These are phyloP conservation scores for Trichosporon sp. DNA, from an alignment of 1,284 basidiomycete species.

Conservation along the genomic window DNA sequence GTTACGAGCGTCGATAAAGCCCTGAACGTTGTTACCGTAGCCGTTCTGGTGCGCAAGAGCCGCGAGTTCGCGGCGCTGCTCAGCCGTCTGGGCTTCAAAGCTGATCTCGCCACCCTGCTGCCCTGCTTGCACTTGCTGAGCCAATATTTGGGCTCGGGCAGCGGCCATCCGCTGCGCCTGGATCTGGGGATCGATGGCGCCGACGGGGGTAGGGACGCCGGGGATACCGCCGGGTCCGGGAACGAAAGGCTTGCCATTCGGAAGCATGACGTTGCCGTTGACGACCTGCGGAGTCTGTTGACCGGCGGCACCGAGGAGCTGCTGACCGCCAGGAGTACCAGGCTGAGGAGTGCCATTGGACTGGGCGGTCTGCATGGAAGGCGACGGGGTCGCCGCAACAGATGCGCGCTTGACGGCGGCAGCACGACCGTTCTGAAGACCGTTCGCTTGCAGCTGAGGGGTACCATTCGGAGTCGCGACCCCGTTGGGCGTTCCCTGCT, in stretches of 20 bases:
- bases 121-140: constrained; percentile 20
- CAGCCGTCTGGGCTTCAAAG: constrained; percentile 34
- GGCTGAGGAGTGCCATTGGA: constrained; percentile 22
- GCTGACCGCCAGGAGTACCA: constrained; percentile 22
- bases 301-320: constrained; percentile 25
- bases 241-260: constrained; percentile 40
- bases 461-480: constrained; percentile 29
- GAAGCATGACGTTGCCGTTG: constrained; percentile 32
- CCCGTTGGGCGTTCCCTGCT: constrained; percentile 24
- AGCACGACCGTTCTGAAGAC: constrained; percentile 26
- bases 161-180: constrained; percentile 32
- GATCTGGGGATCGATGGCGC: constrained; percentile 33
- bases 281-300: constrained; percentile 37
- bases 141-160: constrained; percentile 29
- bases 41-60: constrained; percentile 35
- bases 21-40: constrained; percentile 42
- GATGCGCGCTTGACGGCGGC: constrained; percentile 27
- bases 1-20: constrained; percentile 39
- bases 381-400: constrained; percentile 6
- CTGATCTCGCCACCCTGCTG: constrained; percentile 23
- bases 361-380: constrained; percentile 23
- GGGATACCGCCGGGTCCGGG: constrained; percentile 29
- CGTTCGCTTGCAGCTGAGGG: constrained; percentile 27
- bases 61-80: constrained; percentile 36
- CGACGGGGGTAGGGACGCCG: constrained; percentile 26